Base-by-base conservation (phyloP, 495 filamentous ascomycete genomes). In the Hypoxylon fragiforme region DNA sequence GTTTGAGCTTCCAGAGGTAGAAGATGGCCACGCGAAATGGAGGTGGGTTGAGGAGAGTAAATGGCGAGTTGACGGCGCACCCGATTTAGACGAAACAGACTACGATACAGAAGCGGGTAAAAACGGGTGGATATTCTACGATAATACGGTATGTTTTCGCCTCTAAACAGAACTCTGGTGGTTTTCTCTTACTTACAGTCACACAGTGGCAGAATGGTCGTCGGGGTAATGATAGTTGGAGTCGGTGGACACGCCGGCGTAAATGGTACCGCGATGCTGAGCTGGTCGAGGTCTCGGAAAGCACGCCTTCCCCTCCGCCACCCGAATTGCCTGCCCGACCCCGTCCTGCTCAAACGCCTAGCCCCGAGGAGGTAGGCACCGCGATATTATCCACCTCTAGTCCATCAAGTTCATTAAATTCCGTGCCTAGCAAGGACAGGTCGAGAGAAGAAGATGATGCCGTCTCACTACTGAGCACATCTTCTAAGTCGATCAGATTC, bases 221-320 rank as follows among this genome's bases (percentile, higher is more conserved):
- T 12, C 82, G 92, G 36, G 91, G 88, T 7, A 84, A 85, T 65
- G 94, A 97, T 56, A 88, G 91, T 32, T 99, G 95, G 95, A 90
- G 91, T 19, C 83, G 91, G 22, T 99, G 96, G 73, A 99, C 94
- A 0, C 82, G 94, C 19, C 83, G 94, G 8, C 77, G 94, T 44
- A 99, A 97, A 69, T 99, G 94, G 94, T 91, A 86, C 64, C 85
- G 95, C 21, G 94, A 96, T 62, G 94, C 95, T 19, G 95, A 99
- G 69, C 82, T 99, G 14, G 87, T 96, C 28, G 95, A 99, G 57
- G 71, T 83, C 15, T 70, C 80, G 18, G 71, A 70, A 50, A 39
- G 70, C 58, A 30, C 48, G 8, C 49, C 45, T 41, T 66, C 64
- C 13, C 62, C 62, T 18, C 52, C 45, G 18, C 54, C 56, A 30